Conservation (phyloP, 2,329 filamentous ascomycete species). For the Acephala macrosclerotiorum region DNA sequence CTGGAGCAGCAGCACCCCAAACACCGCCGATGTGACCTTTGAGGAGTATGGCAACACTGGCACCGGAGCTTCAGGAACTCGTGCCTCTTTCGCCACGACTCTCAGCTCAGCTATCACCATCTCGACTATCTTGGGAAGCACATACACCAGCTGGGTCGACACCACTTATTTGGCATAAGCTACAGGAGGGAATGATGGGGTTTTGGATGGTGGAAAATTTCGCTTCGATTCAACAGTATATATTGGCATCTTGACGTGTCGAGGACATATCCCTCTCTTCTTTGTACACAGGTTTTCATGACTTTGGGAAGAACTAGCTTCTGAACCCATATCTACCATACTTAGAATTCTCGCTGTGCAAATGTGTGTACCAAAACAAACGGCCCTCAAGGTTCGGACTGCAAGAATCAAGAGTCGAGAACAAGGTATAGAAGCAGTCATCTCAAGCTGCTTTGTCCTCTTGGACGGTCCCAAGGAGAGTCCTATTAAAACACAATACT, state of each 20-base stretch:
- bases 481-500: too few relatives aligned
- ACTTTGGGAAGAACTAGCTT: background rate
- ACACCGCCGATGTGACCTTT: slow-evolving; percentile 56
- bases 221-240: slow-evolving; percentile 21
- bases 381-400: too few relatives aligned
- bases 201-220: background rate
- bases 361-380: background rate
- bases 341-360: background rate
- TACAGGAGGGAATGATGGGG: background rate
- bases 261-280: slow-evolving; percentile 7
- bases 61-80: slow-evolving; percentile 54
- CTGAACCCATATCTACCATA: background rate
- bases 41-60: slow-evolving; percentile 63
- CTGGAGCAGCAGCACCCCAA: slow-evolving; percentile 52
- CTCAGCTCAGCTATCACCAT: slow-evolving; percentile 51
- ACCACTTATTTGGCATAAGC: slow-evolving; percentile 47
- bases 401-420: too few relatives aligned
- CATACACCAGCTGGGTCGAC: slow-evolving; percentile 53
- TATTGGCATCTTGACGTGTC: slow-evolving; percentile 17
- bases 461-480: too few relatives aligned
- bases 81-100: slow-evolving; percentile 55
- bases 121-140: slow-evolving; percentile 52
- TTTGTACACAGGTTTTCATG: slow-evolving; percentile 19
- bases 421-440: too few relatives aligned
- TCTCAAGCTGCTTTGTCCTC: too few relatives aligned